Evolutionary conservation across 2,329 filamentous ascomycete species (phyloP), one percentile per base, ranked within the genome.

Genomic region (Acephala macrosclerotiorum): DNA sequence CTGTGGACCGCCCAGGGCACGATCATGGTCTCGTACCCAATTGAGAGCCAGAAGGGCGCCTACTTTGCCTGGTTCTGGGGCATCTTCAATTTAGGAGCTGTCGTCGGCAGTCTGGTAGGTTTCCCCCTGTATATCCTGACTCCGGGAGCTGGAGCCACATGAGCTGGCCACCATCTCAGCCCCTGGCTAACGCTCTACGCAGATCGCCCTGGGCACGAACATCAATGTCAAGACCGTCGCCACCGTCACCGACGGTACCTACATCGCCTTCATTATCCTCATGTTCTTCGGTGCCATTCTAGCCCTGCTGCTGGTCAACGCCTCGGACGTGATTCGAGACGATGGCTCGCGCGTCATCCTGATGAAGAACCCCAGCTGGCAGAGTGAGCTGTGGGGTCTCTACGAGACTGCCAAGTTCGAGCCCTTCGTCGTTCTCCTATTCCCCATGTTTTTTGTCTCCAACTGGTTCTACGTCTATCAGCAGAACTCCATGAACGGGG

Each of bases 31-130:
- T 89, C 91, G 47, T 97, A 97, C 77, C 94, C 94, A 1, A 83
- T 86, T 22, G 94, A 97, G 80, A 79, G 87, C 38, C 87, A 88
- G 70, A 97, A 97, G 83, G 94, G 94, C 53, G 89, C 90, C 66
- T 97, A 94, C 78, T 97, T 97, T 77, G 91, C 91, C 67, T 89
- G 89, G 82, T 97, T 97, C 81, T 97, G 94, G 94, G 89, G 94
- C 77, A 96, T 97, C 75, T 97, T 97, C 85, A 97, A 97, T 79
- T 79, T 94, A 66, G 94, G 94, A 72, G 94, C 89, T 73, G 94
- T 97, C 67, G 93, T 97, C 77, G 94, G 94, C 68, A 89, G 90
- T 74, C 79, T 90, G 73, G 80, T 84, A 75, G 73, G 80, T 76
- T 36, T 35, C 18, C 29, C 29, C 16, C 22, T 55, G n/a, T 47